Percentiles rank a stretch among this genome's conserved stretches.
Evolutionary conservation across 176 grass and related monocot species (phyloP).

Genomic region (Hsuehochloa calcarea): DNA sequence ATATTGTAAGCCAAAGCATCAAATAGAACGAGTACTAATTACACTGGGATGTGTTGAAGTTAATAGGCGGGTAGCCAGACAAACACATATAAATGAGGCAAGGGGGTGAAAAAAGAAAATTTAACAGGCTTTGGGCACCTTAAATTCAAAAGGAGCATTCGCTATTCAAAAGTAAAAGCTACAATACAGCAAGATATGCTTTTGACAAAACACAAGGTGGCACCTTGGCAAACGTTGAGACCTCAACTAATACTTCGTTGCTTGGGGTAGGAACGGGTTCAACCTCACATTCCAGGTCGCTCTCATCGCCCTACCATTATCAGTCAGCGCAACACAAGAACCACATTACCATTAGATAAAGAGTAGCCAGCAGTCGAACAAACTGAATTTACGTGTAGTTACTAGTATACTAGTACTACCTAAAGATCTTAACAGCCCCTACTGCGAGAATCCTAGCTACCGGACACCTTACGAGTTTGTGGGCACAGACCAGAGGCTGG

Average conservation of each 20-base stretch:
- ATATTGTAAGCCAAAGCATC: not conserved
- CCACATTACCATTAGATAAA: not conserved
- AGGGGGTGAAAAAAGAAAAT: not conserved
- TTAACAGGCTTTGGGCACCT: not conserved
- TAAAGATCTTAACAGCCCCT: constrained; percentile 10
- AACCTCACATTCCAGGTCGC: constrained; percentile 81
- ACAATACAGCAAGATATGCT: not conserved
- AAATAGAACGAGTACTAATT: not conserved
- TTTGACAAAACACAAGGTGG: not conserved
- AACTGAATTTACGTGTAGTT: not conserved
- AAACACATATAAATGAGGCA: not conserved
- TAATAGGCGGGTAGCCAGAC: not conserved
- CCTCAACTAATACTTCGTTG: constrained; percentile 52
- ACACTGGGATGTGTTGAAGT: not conserved
- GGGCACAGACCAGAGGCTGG: constrained; percentile 64
- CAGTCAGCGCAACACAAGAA: not conserved
- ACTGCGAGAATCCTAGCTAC: not conserved
- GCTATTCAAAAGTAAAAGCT: not conserved
- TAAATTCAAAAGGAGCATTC: not conserved
- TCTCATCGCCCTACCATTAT: constrained; percentile 73
- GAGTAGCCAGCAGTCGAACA: not conserved
- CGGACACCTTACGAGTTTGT: not conserved
- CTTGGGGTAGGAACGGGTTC: constrained; percentile 59
- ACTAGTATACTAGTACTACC: not conserved
- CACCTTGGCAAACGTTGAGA: constrained; percentile 72